Conservation (phyloP, 2,329 filamentous ascomycete genomes). For the Botrytis fragariae region DNA sequence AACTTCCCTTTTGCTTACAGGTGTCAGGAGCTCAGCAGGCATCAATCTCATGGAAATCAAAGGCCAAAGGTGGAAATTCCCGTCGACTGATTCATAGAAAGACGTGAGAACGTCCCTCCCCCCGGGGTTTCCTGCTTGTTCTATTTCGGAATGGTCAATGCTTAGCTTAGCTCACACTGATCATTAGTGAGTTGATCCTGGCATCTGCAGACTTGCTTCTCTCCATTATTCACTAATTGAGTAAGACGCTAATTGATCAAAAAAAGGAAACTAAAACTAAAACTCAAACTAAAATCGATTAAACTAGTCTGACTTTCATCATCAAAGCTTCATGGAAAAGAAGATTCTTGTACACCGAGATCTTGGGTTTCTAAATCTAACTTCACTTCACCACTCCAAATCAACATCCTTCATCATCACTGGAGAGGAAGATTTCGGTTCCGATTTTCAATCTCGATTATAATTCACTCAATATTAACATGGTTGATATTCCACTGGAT, state of each 20-base stretch:
- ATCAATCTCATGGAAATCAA: not conserved
- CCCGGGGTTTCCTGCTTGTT: not conserved
- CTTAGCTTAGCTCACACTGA: not conserved
- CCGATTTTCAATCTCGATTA: not conserved
- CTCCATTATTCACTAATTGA: conserved; percentile 18
- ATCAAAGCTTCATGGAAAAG: conserved; percentile 18
- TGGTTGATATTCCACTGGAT: not conserved
- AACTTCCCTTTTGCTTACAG: not conserved
- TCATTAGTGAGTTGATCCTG: not conserved
- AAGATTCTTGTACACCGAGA: conserved; percentile 15
- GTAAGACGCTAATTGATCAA: not conserved
- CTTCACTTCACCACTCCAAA: not conserved
- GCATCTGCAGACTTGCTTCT: conserved; percentile 14
- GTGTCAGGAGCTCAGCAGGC: not conserved
- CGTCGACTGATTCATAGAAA: not conserved
- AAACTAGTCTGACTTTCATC: conserved; percentile 9
- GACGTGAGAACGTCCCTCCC: too few relatives aligned
- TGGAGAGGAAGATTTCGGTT: accelerated
- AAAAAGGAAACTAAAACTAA: not conserved
- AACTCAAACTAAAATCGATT: not conserved
- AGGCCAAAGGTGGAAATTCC: not conserved
- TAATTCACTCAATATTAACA: not conserved
- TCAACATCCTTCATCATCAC: not conserved
- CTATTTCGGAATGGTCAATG: not conserved
- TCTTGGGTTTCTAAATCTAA: not conserved